Conservation (phyloP, 2,329 filamentous ascomycete genomes). For the Verticillium longisporum region DNA sequence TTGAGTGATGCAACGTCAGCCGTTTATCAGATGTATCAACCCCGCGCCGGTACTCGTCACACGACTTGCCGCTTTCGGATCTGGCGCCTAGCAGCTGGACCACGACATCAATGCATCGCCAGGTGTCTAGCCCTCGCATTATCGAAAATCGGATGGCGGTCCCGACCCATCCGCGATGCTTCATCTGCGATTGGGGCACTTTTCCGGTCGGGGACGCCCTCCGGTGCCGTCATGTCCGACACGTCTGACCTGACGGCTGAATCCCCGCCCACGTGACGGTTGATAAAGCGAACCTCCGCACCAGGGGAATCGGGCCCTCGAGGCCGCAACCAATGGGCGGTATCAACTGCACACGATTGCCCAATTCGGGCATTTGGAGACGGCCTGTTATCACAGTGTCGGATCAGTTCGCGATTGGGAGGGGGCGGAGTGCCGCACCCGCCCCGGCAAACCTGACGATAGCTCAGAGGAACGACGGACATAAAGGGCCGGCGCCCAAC, state of each 20-base stretch:
- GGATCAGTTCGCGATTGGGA: not conserved
- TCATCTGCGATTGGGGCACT: not conserved
- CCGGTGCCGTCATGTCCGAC: not conserved
- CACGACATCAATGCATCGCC: not conserved
- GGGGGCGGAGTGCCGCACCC: not conserved
- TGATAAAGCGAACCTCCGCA: not conserved
- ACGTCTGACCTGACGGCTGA: not conserved
- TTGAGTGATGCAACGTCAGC: not conserved
- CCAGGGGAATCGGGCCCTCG: not conserved
- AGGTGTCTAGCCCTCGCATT: not conserved
- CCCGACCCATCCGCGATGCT: not conserved
- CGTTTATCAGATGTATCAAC: not conserved
- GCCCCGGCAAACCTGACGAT: not conserved
- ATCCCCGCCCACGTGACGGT: not conserved
- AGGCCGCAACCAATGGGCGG: not conserved
- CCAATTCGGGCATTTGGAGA: not conserved
- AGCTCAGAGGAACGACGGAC: not conserved
- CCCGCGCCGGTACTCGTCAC: not conserved
- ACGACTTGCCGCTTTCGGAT: not conserved
- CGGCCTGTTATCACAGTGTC: not conserved
- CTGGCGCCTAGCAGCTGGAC: not conserved
- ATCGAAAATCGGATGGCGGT: not conserved
- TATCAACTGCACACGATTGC: not conserved
- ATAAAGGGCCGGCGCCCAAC: not conserved
- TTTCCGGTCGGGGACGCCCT: not conserved